Conservation (phyloP, 768 basidiomycete species). For the Psilocybe tampanensis region DNA sequence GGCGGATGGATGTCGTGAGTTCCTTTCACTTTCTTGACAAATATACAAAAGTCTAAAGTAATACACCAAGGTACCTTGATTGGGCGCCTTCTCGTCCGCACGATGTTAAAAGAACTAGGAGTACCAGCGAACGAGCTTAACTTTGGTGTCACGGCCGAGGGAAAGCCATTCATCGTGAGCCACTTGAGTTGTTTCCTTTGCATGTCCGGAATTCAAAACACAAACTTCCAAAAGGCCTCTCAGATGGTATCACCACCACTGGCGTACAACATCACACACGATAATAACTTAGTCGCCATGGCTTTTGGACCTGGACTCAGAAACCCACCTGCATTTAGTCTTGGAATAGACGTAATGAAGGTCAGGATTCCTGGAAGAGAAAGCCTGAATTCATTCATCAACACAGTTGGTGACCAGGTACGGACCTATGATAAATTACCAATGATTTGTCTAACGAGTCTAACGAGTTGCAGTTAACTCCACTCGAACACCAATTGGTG, state of each 20-base stretch:
- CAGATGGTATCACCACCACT: conserved; percentile 53
- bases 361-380: conserved; percentile 61
- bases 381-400: conserved; percentile 61
- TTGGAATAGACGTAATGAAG: conserved; percentile 87
- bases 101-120: conserved; percentile 61
- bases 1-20: conserved; percentile 76
- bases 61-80: conserved; percentile 65
- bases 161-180: conserved; percentile 80
- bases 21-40: neutral
- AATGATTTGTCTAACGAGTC: conserved; percentile 9
- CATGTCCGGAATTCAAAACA: too few species aligned
- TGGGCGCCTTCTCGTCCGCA: conserved; percentile 73
- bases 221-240: conserved; percentile 40
- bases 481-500: conserved; percentile 41
- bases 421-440: conserved; percentile 7
- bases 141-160: conserved; percentile 59
- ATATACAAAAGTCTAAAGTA: neutral
- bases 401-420: conserved; percentile 69
- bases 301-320: conserved; percentile 50
- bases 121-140: conserved; percentile 46
- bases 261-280: conserved; percentile 83
- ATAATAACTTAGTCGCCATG: conserved; percentile 73
- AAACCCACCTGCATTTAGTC: conserved; percentile 53
- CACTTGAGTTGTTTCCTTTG: neutral
- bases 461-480: conserved; percentile 42